Conservation (phyloP, 2,329 filamentous ascomycete species). For the Coleophoma crateriformis region DNA sequence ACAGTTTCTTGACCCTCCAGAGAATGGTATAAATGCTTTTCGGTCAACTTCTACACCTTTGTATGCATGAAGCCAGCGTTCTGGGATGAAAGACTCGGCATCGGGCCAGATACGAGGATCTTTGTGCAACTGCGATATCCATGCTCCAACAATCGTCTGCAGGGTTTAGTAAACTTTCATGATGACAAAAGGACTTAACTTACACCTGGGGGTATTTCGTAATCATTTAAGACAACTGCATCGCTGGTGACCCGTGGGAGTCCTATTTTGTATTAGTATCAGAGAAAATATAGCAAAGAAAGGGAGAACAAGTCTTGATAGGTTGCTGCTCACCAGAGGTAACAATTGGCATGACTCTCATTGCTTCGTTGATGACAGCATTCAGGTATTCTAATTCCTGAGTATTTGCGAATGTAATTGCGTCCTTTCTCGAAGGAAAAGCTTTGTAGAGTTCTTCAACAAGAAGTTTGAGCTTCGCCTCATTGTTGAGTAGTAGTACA, state of each 20-base stretch:
- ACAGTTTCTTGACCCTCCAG: conserved; percentile 23
- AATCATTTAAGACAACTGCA: too few species aligned
- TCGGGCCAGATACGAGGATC: background rate
- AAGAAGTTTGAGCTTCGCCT: background rate
- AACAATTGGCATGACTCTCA: background rate
- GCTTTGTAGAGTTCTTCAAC: background rate
- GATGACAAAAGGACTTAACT: too few species aligned
- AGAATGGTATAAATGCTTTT: conserved; percentile 20
- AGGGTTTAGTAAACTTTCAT: too few species aligned
- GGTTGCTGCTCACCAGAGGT: too few species aligned
- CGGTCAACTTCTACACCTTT: conserved; percentile 8
- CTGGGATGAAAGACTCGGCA: background rate
- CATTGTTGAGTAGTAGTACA: background rate
- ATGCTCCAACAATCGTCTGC: too few species aligned
- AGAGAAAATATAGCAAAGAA: too few species aligned
- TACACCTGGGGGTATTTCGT: too few species aligned
- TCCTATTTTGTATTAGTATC: too few species aligned
- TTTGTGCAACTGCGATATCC: too few species aligned
- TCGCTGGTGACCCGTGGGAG: too few species aligned
- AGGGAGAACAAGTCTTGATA: too few species aligned
- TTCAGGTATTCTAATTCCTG: background rate
- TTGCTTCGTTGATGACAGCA: background rate
- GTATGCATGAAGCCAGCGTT: conserved; percentile 1
- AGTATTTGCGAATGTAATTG: background rate
- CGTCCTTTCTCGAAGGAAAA: background rate